Evolutionary conservation across 2,329 filamentous ascomycete species (phyloP).

Genomic region (Colletotrichum sp.): DNA sequence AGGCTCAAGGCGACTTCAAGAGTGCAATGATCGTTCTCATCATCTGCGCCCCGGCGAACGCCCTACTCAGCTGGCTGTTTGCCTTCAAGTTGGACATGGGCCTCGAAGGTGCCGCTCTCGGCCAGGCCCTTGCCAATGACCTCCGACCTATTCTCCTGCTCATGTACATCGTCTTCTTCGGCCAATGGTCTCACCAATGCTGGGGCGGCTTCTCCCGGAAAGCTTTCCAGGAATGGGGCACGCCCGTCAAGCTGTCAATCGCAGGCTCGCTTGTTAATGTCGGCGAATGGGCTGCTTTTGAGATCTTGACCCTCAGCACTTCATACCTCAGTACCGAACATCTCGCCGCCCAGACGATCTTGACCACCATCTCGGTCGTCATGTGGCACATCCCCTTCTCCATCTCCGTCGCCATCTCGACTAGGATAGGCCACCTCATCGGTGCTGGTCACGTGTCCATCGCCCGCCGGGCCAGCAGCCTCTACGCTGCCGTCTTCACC

Average conservation of each 20-base stretch:
- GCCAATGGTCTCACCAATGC: slow-evolving; percentile 45
- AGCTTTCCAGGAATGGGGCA: slow-evolving; percentile 42
- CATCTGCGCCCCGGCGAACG: slow-evolving; percentile 52
- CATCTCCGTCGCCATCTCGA: slow-evolving; percentile 45
- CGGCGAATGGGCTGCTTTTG: slow-evolving; percentile 48
- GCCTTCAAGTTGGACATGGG: slow-evolving; percentile 47
- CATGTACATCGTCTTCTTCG: slow-evolving; percentile 48
- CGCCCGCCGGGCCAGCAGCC: slow-evolving; percentile 33
- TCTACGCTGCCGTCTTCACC: slow-evolving; percentile 38
- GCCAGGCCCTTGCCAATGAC: slow-evolving; percentile 52
- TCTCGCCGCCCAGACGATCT: slow-evolving; percentile 45
- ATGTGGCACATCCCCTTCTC: slow-evolving; percentile 50
- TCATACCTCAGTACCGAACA: slow-evolving; percentile 48
- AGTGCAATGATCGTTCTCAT: slow-evolving; percentile 52
- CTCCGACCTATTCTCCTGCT: slow-evolving; percentile 52
- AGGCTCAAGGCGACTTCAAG: slow-evolving; percentile 59
- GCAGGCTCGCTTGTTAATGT: slow-evolving; percentile 44
- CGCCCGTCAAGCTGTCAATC: slow-evolving; percentile 41
- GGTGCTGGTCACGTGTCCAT: slow-evolving; percentile 37
- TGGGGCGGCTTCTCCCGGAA: slow-evolving; percentile 46
- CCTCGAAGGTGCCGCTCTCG: slow-evolving; percentile 55
- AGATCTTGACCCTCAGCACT: slow-evolving; percentile 49
- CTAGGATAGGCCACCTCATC: slow-evolving; percentile 46
- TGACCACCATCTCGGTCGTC: slow-evolving; percentile 44
- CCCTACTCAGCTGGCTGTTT: slow-evolving; percentile 53